A percentile compares a stretch with the other conserved stretches of the same genome.
Conservation (phyloP, 352 stramenopile species). For the Phytophthora capsici region DNA sequence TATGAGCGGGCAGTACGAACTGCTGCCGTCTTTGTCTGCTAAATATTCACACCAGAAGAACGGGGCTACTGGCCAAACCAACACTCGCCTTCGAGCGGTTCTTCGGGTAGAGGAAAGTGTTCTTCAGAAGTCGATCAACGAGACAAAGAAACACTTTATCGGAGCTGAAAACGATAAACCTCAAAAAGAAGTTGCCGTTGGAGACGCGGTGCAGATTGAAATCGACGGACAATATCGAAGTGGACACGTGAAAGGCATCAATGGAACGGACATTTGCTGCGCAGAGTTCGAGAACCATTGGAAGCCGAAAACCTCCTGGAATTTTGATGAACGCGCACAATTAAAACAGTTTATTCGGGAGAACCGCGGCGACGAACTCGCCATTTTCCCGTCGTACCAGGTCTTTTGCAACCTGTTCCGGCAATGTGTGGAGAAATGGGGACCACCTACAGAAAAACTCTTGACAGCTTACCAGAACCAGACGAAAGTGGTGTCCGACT, state of each 20-base stretch:
- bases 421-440: constrained; percentile 48
- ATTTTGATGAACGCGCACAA: constrained; percentile 16
- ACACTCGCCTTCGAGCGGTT: constrained; percentile 35
- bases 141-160: constrained; percentile 12
- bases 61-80: background rate
- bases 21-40: constrained; percentile 1
- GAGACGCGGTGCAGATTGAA: constrained; percentile 23
- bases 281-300: background rate
- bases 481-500: constrained; percentile 38
- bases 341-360: constrained; percentile 38
- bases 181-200: constrained; percentile 25
- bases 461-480: constrained; percentile 31
- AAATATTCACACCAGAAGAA: background rate
- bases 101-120: constrained; percentile 35
- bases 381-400: constrained; percentile 48
- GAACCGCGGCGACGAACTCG: constrained; percentile 43
- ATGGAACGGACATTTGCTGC: constrained; percentile 6
- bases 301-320: background rate
- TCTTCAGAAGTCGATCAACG: constrained; percentile 30
- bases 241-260: constrained; percentile 14
- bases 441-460: constrained; percentile 35
- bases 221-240: constrained; percentile 14
- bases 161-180: background rate
- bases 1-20: constrained; percentile 44
- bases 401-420: constrained; percentile 54